phyloP scores from a whole-genome alignment of 2,329 filamentous ascomycete genomes.

The Bipolaris sorokiniana region DNA sequence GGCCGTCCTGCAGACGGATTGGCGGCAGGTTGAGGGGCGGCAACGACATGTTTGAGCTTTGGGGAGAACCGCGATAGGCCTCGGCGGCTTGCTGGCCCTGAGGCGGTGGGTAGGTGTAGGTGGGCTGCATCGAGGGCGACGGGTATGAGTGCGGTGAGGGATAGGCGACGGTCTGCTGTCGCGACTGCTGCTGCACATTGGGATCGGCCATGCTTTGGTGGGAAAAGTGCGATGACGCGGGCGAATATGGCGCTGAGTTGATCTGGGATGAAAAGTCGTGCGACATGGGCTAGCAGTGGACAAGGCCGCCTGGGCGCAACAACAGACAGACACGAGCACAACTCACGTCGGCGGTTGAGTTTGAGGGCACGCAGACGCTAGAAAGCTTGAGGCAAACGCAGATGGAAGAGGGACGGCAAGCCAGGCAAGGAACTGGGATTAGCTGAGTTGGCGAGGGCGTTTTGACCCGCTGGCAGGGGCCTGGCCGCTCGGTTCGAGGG shows the following conservation, averaged over 20 bases:
- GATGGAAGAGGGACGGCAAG: constrained; percentile 18
- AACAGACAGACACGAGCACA: constrained; percentile 16
- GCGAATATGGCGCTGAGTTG: constrained; percentile 40
- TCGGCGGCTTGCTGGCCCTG: constrained; percentile 48
- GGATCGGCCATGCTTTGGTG: constrained; percentile 45
- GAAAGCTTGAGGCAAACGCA: constrained; percentile 15
- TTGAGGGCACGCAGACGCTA: constrained; percentile 24
- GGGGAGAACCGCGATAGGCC: constrained; percentile 55
- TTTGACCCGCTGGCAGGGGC: constrained; percentile 27
- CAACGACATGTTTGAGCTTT: constrained; percentile 52
- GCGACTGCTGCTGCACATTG: constrained; percentile 42
- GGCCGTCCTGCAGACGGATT: constrained; percentile 57
- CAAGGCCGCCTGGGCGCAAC: constrained; percentile 31
- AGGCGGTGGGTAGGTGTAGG: constrained; percentile 57
- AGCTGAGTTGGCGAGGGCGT: constrained; percentile 27
- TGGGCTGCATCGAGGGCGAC: constrained; percentile 57
- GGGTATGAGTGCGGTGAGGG: constrained; percentile 58
- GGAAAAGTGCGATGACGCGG: constrained; percentile 42
- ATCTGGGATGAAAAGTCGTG: constrained; percentile 38
- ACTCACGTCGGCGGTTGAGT: constrained; percentile 19
- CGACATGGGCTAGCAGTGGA: constrained; percentile 43
- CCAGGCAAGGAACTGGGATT: constrained; percentile 29
- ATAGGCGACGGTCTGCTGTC: constrained; percentile 47
- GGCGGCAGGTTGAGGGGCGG: constrained; percentile 58
- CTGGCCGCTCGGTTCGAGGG: constrained; percentile 25